Base-by-base conservation (phyloP, 345 rosid genomes). In the Theobroma cacao region DNA sequence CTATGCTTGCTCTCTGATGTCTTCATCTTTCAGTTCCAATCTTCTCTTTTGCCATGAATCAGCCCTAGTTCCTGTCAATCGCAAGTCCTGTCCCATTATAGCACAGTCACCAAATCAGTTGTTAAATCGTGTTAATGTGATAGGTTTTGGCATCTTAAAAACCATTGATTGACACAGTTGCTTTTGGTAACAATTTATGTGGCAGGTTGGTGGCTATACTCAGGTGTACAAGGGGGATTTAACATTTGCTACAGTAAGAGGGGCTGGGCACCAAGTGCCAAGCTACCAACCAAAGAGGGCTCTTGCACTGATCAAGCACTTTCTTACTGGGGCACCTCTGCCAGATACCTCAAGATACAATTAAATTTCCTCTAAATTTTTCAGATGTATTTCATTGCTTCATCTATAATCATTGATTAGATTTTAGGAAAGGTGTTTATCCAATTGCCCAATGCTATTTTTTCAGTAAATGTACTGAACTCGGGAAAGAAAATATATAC, bases 261-360 rank as follows among this genome's bases (percentile, higher is more conserved):
- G 88, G 22, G 98, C 99, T 48, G 99, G 99, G 24, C 99, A 93
- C 80, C 88, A 91, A 79, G 97, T 93, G 22, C 98, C 99, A 11
- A 93, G 96, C 74, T 93, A 81, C 83, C 96, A 93, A 80, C 99
- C 99, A 2, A 69, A 78, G 53, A 84, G 97, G 58, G 91, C 98
- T 26, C 97, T 95, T 77, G 84, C 97, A 7, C 80, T 95, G 28
- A 75, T 93, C 81, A 80, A 58, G 50, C 98, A 92, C 71, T 95
- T 92, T 80, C 84, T 93, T 53, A 59, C 63, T 26, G 90, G 89
- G 80, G 78, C 93, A 56, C 89, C 91, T 79, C 94, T 93, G 45
- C 97, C 98, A 2, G 81, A 89, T 66, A 85, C 90, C 59, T 64
- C 80, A 10, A 85, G 75, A 82, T 84, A 84, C 62, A 0, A 1